A percentile compares a stretch with the other conserved stretches of the same genome.
These are phyloP conservation scores for Alnus rubra DNA, from an alignment of 306 rosid species.

Conservation along the genomic window DNA sequence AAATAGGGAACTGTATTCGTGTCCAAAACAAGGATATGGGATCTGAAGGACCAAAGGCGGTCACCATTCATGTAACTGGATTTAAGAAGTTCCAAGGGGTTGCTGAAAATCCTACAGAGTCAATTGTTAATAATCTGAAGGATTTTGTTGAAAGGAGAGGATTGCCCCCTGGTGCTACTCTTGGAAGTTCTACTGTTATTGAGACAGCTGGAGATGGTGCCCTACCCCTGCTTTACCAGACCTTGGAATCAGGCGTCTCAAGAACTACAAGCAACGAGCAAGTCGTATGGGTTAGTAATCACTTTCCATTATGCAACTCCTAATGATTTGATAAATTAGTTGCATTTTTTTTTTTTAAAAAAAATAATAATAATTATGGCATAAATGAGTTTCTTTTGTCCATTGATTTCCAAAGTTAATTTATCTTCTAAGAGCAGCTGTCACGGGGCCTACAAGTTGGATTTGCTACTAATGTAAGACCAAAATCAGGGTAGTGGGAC, in stretches of 20 bases:
- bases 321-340: neutral
- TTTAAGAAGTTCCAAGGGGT: slow-evolving; percentile 86
- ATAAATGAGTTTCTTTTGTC: neutral
- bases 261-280: slow-evolving; percentile 40
- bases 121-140: slow-evolving; percentile 58
- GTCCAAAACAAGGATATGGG: slow-evolving; percentile 63
- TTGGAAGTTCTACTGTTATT: slow-evolving; percentile 76
- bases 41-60: slow-evolving; percentile 71
- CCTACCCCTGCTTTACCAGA: slow-evolving; percentile 45
- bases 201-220: slow-evolving; percentile 77
- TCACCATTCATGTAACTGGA: slow-evolving; percentile 80
- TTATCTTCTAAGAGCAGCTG: neutral
- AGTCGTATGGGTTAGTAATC: slow-evolving; percentile 72
- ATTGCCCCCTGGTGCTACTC: slow-evolving; percentile 65
- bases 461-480: neutral
- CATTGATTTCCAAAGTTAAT: neutral
- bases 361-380: neutral
- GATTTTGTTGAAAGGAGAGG: slow-evolving; percentile 63
- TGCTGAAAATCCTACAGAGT: slow-evolving; percentile 74
- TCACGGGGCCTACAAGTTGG: neutral
- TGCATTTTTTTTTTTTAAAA: neutral
- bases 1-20: slow-evolving; percentile 72
- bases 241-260: slow-evolving; percentile 56
- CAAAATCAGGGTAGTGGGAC: slow-evolving; percentile 13
- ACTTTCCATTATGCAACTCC: slow-evolving; percentile 17